These are phyloP conservation scores for Cupressus sempervirens DNA, from an alignment of 75 land plant species.

Conservation along the genomic window DNA sequence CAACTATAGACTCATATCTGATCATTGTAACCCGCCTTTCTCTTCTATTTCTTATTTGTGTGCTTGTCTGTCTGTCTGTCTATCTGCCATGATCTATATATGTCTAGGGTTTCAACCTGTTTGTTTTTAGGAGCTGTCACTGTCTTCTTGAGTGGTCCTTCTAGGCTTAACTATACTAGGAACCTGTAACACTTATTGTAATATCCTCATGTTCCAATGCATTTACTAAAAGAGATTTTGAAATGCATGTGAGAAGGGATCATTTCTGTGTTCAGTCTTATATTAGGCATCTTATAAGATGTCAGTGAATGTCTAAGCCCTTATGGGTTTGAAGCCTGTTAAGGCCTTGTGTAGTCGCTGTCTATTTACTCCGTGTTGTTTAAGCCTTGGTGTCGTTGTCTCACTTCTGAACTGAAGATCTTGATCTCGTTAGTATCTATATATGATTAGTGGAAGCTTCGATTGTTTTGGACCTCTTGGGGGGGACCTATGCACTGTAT, in stretches of 20 bases:
- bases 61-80: neutral
- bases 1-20: neutral
- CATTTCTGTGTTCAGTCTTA: neutral
- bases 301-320: neutral
- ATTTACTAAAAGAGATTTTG: neutral
- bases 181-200: neutral
- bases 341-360: neutral
- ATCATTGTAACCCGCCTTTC: neutral
- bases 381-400: neutral
- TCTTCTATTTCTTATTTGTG: too few relatives aligned
- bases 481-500: neutral
- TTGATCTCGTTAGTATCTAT: neutral
- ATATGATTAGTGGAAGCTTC: conserved; percentile 8
- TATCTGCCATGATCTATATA: neutral
- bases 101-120: neutral
- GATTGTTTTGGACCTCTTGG: neutral
- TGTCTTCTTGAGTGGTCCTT: neutral
- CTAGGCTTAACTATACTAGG: neutral
- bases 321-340: neutral
- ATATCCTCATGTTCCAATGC: neutral
- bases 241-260: neutral
- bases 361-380: conserved; percentile 7
- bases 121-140: neutral
- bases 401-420: neutral
- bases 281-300: neutral